Conservation (phyloP, 2,329 filamentous ascomycete genomes). For the Monilinia polystroma region DNA sequence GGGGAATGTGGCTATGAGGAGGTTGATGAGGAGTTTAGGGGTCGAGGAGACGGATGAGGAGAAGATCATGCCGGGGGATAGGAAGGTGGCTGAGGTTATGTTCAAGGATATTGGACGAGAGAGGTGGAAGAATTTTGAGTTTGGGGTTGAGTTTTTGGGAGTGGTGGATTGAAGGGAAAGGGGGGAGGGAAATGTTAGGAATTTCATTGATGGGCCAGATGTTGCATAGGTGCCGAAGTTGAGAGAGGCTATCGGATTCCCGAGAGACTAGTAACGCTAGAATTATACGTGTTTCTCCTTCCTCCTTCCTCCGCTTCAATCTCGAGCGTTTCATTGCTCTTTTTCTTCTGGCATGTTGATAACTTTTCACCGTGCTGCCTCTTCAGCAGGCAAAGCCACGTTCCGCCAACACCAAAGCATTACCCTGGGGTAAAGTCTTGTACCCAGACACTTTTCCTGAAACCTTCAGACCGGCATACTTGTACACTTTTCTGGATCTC, state of each 20-base stretch:
- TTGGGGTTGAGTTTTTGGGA: neutral
- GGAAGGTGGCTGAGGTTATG: neutral
- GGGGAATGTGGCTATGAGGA: constrained; percentile 27
- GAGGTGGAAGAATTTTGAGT: constrained; percentile 12
- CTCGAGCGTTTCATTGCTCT: too few species aligned
- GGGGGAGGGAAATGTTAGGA: too few species aligned
- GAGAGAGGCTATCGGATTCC: too few species aligned
- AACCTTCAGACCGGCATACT: neutral
- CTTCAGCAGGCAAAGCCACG: neutral
- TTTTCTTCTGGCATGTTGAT: too few species aligned
- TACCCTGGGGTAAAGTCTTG: neutral
- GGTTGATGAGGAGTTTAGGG: constrained; percentile 26
- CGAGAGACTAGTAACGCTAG: too few species aligned
- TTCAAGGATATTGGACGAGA: constrained; percentile 1
- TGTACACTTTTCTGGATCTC: constrained; percentile 1
- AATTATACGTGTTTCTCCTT: neutral
- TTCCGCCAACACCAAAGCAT: constrained; percentile 2
- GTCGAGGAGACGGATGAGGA: constrained; percentile 27
- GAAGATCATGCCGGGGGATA: neutral
- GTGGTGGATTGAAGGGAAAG: neutral
- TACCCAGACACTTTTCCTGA: neutral
- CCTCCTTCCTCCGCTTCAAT: neutral
- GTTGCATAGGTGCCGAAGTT: neutral
- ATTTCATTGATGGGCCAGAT: neutral
- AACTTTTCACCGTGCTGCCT: neutral